Percentiles rank a stretch among this genome's conserved stretches.
Evolutionary conservation across 306 rosid species (phyloP).

Genomic region (Echinosophora koreensis): DNA sequence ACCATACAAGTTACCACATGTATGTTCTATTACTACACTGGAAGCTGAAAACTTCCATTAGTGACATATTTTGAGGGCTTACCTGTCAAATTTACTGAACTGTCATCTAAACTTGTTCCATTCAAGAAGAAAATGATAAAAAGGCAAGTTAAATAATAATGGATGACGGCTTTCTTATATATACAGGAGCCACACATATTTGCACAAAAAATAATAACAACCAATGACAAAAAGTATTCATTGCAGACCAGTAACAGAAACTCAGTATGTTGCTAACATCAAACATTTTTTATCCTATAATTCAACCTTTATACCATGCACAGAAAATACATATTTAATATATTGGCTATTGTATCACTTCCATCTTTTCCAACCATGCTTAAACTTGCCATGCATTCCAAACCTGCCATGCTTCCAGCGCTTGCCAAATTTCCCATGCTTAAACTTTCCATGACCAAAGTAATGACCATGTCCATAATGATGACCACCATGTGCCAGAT

Average conservation of each 20-base stretch:
- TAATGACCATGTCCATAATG: conserved; percentile 47
- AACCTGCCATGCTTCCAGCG: conserved; percentile 64
- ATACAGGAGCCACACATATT: neutral
- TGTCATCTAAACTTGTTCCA: conserved; percentile 5
- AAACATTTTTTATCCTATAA: conserved; percentile 38
- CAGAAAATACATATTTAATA: conserved; percentile 17
- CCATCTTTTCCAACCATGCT: conserved; percentile 76
- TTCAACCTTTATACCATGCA: neutral
- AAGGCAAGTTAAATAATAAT: conserved; percentile 25
- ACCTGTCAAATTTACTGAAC: conserved; percentile 19
- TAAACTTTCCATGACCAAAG: conserved; percentile 71
- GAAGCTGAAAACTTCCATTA: neutral
- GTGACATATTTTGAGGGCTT: too few species aligned
- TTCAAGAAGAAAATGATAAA: neutral
- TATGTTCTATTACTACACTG: neutral
- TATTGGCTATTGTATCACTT: conserved; percentile 52
- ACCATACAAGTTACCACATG: neutral
- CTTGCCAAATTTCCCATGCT: conserved; percentile 83
- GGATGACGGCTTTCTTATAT: neutral
- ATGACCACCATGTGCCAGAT: conserved; percentile 60
- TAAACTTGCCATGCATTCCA: conserved; percentile 67
- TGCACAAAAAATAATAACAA: neutral
- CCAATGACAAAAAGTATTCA: conserved; percentile 13
- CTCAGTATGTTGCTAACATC: conserved; percentile 15
- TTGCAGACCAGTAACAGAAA: conserved; percentile 21